Base-by-base conservation (phyloP, 306 rosid species). In the Ochetophila trinervis region DNA sequence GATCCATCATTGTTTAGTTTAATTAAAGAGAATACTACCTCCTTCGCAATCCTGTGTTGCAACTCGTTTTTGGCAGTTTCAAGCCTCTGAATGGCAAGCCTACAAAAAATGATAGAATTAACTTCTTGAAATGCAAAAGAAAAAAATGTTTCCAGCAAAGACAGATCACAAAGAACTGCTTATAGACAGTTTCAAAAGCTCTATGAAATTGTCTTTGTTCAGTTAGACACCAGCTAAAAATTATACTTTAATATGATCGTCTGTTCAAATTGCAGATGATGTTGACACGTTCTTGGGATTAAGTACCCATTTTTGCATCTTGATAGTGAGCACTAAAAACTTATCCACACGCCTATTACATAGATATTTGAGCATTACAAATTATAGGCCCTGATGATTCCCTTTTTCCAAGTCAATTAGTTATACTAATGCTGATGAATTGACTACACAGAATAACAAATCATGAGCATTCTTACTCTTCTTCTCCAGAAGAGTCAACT, bases 401-500 rank as follows among this genome's bases (percentile, higher is more conserved):
- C 54, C 8, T 5, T n/a, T 1, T 6, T 14, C 19, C 54, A 8
- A 50, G 21, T n/a, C 54, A 16, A 9, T 5, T 50, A 50, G 19
- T 50, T 16, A 8, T 50, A 50, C 21, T 50, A 1, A 50, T 7
- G 10, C 10, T 50, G 21, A 4, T 19, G 21, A 16, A 5, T 17
- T 37, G 44, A 50, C 8, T 49, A 15, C 20, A 19, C 23, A 50
- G 21, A 49, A 17, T 1, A 16, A 16, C 54, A 16, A 50, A 9
- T 50, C 4, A 16, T 50, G 11, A 16, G 11, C 21, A 63, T 42
- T 79, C 99, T 86, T 85, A 94, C 99, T 94, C 99, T 79, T 94
- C 99, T 80, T 94, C 99, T 74, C 96, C 97, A 42, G 97, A 88
- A 73, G 99, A 94, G 73, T 94, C 99, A 37, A 88, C 91, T 9